These are phyloP conservation scores for Lepiota subincarnata DNA, from an alignment of 768 basidiomycete species.

Conservation along the genomic window DNA sequence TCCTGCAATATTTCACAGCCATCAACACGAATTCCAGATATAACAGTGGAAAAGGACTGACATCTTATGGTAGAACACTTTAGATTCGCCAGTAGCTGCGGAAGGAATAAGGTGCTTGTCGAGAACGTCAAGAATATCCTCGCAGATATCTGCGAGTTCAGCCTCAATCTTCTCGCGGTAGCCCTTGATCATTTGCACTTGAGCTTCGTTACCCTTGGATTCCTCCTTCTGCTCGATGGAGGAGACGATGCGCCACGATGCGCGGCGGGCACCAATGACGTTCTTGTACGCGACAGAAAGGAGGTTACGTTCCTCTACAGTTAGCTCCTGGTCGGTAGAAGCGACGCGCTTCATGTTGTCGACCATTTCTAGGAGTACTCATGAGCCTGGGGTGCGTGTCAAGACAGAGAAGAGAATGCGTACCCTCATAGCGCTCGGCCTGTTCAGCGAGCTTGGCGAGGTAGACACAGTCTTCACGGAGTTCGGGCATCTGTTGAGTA, in stretches of 20 bases:
- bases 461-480: slow-evolving; percentile 97
- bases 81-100: slow-evolving; percentile 93
- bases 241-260: slow-evolving; percentile 96
- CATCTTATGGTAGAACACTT: slow-evolving; percentile 99
- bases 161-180: slow-evolving; percentile 98
- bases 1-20: slow-evolving; percentile 51
- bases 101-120: slow-evolving; percentile 98
- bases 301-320: slow-evolving; percentile 97
- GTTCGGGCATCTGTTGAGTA: slow-evolving; percentile 63
- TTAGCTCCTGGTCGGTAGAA: slow-evolving; percentile 95
- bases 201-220: slow-evolving; percentile 94
- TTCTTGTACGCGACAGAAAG: slow-evolving; percentile 99
- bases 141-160: slow-evolving; percentile 97
- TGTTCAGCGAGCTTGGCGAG: slow-evolving; percentile 99
- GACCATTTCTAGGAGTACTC: slow-evolving; percentile 74
- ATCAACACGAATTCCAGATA: slow-evolving; percentile 4
- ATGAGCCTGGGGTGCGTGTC: slow-evolving; percentile 14
- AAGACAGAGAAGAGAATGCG: slow-evolving; percentile 17
- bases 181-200: slow-evolving; percentile 95
- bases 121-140: slow-evolving; percentile 95
- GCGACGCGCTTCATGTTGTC: slow-evolving; percentile 99
- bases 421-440: slow-evolving; percentile 98
- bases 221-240: slow-evolving; percentile 99
- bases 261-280: slow-evolving; percentile 96
- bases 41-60: slow-evolving; percentile 31